Evolutionary conservation across 164 flowering plant genomes (phyloP).

Genomic region (Cinnamomum micranthum): DNA sequence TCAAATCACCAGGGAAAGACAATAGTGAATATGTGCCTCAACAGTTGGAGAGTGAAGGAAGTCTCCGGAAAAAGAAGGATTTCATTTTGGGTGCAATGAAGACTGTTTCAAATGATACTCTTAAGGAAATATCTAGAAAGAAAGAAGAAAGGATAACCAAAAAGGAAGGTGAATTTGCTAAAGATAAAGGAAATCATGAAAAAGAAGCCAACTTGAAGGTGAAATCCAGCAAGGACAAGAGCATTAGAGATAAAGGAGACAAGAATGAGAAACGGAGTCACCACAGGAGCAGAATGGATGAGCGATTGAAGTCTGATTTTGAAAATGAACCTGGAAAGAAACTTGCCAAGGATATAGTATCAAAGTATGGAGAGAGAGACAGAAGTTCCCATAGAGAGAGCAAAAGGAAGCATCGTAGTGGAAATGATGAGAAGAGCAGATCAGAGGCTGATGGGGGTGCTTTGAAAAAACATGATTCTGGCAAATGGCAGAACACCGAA

Average conservation of each 20-base stretch:
- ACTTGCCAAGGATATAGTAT: slow-evolving; percentile 23
- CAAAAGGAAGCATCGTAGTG: slow-evolving; percentile 45
- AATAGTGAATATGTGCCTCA: slow-evolving; percentile 24
- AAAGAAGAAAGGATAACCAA: slow-evolving; percentile 28
- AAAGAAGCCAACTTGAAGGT: slow-evolving; percentile 24
- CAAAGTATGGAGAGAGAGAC: slow-evolving; percentile 29
- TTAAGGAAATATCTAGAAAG: slow-evolving; percentile 30
- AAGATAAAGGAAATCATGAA: slow-evolving; percentile 26
- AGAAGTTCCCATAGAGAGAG: slow-evolving; percentile 46
- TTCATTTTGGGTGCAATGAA: slow-evolving; percentile 13
- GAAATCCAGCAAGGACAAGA: slow-evolving; percentile 19
- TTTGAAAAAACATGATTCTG: slow-evolving; percentile 33
- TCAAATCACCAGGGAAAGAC: slow-evolving; percentile 10
- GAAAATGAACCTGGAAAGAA: slow-evolving; percentile 31
- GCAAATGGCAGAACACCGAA: slow-evolving; percentile 29
- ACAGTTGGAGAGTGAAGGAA: slow-evolving; percentile 23
- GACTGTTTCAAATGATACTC: slow-evolving; percentile 20
- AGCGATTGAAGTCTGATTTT: slow-evolving; percentile 18
- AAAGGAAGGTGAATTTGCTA: slow-evolving; percentile 22
- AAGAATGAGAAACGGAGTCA: slow-evolving; percentile 27
- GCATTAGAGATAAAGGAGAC: slow-evolving; percentile 16
- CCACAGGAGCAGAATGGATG: slow-evolving; percentile 29
- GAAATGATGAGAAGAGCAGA: slow-evolving; percentile 31
- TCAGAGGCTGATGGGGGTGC: slow-evolving; percentile 20
- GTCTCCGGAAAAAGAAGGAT: slow-evolving; percentile 17